Base-by-base conservation (phyloP, 2,329 filamentous ascomycete genomes). In the Neofusicoccum umdonicola region DNA sequence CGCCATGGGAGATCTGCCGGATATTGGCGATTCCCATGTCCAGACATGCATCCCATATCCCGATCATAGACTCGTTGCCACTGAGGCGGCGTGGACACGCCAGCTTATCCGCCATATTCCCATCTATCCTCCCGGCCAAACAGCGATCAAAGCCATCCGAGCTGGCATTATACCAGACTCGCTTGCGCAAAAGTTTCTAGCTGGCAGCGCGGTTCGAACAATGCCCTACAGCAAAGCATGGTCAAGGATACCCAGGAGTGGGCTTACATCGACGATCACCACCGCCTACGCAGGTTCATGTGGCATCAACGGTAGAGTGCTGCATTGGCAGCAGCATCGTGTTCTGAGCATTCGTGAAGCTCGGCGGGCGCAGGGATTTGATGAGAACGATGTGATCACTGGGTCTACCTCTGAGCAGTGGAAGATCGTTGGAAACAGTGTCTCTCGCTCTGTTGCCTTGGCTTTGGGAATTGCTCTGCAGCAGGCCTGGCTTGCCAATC, bases 341-440 rank as follows among this genome's bases (percentile, higher is more conserved):
- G 75, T 83, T 0, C 69, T 91, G 0, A 88, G 84, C 0, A 74
- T 94, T 2, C 81, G 89, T 78, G 92, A 95, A 73, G 85, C 82
- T 0, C 78, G 89, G 1, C 80, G 90, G 1, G 88, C 87, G 0
- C 91, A 95, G 73, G 89, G 90, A 0, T 87, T 90, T 45, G 86
- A 82, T 0, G 90, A 94, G 63, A 68, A 87, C 5, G 91, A 94
- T 65, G 83, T 93, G 0, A 73, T 96, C 0, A 74, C 93, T 0
- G 91, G 91, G 0, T 70, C 62, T 0, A 73, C 82, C 0, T 9
- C 42, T 0, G 78, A 87, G 1, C 88, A 91, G 71, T 88, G 85
- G 78, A 84, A 82, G 63, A 85, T 91, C 19, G 81, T 93, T 0
- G 92, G 92, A 0, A 96, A 96, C 73, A 91, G 88, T 34, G 91